Evolutionary conservation across 768 basidiomycete species (phyloP).

Genomic region (Coprinopsis marcescibilis): DNA sequence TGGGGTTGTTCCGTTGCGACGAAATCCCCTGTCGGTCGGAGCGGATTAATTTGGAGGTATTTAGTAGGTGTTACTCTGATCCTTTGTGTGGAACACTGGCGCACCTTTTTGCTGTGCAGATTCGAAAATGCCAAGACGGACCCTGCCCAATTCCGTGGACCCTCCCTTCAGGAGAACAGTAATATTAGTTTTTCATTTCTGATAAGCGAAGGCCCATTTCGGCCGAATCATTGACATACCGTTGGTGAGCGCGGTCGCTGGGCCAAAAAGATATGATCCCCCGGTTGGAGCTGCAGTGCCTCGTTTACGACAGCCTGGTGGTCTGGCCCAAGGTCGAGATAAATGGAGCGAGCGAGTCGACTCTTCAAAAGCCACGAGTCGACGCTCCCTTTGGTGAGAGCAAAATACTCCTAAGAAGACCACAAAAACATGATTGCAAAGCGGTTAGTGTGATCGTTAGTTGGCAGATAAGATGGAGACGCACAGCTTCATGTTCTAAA

Average conservation of each 20-base stretch:
- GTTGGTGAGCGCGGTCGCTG: constrained; percentile 44
- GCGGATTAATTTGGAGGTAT: not conserved
- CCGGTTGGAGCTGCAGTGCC: constrained; percentile 37
- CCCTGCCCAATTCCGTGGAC: constrained; percentile 73
- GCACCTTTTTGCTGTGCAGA: constrained; percentile 59
- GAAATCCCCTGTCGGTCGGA: constrained; percentile 43
- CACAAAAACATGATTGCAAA: not conserved
- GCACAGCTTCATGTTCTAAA: constrained; percentile 21
- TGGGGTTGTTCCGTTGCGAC: constrained; percentile 55
- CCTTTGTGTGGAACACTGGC: constrained; percentile 20
- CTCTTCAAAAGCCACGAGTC: constrained; percentile 42
- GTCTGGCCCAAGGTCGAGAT: constrained; percentile 16
- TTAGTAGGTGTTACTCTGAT: not conserved
- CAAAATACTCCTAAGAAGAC: constrained; percentile 40
- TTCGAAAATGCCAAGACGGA: constrained; percentile 62
- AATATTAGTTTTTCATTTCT: constrained; percentile 14
- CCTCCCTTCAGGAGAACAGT: constrained; percentile 64
- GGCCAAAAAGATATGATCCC: constrained; percentile 56
- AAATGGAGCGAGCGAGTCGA: constrained; percentile 21
- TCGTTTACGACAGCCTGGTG: constrained; percentile 17
- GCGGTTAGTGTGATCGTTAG: not conserved
- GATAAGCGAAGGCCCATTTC: not conserved
- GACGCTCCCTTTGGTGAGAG: constrained; percentile 40
- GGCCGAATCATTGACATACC: constrained; percentile 33
- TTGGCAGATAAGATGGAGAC: not conserved